Conservation (phyloP, 1,284 basidiomycete genomes). For the Megacollybia platyphylla region DNA sequence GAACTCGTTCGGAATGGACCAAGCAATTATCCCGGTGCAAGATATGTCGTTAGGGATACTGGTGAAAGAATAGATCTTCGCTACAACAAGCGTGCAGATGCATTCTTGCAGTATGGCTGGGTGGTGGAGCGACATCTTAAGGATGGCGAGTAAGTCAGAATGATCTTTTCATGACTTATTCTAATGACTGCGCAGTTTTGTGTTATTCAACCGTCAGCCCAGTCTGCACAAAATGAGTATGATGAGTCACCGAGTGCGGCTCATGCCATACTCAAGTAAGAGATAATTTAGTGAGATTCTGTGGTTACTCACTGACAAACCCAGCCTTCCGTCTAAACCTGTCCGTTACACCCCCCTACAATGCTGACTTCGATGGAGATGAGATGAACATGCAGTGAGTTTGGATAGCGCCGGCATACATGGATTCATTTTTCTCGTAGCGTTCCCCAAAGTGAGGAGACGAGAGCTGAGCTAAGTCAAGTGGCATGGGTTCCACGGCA, state of each 20-base stretch:
- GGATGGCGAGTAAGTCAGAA: conserved; percentile 80
- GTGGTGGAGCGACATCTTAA: conserved; percentile 96
- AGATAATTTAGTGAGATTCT: conserved; percentile 9
- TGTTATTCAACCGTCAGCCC: conserved; percentile 97
- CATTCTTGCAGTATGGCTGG: conserved; percentile 97
- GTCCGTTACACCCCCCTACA: conserved; percentile 88
- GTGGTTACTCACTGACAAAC: conserved; percentile 7
- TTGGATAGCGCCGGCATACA: background rate
- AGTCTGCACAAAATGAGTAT: conserved; percentile 99
- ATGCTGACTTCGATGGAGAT: conserved; percentile 98
- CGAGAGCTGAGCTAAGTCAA: conserved; percentile 94
- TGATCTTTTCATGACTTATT: background rate
- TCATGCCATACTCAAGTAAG: conserved; percentile 98
- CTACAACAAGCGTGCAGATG: conserved; percentile 97
- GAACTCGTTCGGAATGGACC: conserved; percentile 96
- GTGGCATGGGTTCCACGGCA: conserved; percentile 99
- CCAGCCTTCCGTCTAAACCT: conserved; percentile 92
- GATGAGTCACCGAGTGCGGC: conserved; percentile 98
- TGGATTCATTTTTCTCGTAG: conserved; percentile 22
- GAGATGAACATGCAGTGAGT: conserved; percentile 99
- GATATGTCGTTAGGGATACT: conserved; percentile 96
- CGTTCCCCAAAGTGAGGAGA: conserved; percentile 97
- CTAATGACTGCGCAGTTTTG: conserved; percentile 42
- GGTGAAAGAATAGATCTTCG: conserved; percentile 96
- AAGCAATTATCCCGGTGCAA: conserved; percentile 89